phyloP scores from a whole-genome alignment of 371 early-diverging fungal species.

The Spraguea lophii region DNA sequence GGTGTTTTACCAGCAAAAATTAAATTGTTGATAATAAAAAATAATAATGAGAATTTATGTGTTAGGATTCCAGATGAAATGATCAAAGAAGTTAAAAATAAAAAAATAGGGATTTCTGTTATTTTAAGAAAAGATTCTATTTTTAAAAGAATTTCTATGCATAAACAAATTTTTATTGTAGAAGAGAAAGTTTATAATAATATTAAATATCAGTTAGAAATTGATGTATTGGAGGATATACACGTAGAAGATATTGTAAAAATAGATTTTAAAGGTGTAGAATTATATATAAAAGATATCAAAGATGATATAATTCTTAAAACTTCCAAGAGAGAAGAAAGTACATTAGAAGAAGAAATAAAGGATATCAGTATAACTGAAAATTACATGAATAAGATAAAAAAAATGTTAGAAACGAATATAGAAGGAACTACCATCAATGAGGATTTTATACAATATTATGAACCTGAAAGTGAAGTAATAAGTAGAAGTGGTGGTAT shows the following conservation, averaged over 20 bases:
- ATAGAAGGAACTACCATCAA: not conserved
- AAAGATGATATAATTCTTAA: not conserved
- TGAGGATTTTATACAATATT: constrained; percentile 38
- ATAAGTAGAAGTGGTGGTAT: constrained; percentile 85
- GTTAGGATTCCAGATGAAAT: not conserved
- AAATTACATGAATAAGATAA: not conserved
- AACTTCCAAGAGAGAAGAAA: not conserved
- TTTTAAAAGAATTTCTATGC: not conserved
- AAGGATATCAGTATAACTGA: not conserved
- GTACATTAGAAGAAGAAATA: not conserved
- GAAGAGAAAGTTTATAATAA: not conserved
- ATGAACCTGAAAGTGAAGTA: constrained; percentile 79
- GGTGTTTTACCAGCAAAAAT: constrained; percentile 72
- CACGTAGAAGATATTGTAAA: not conserved
- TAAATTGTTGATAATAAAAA: not conserved
- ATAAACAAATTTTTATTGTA: not conserved
- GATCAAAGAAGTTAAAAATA: not conserved
- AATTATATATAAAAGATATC: not conserved
- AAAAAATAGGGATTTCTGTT: not conserved
- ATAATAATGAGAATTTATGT: not conserved
- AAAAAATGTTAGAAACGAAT: constrained; percentile 4
- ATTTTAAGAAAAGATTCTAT: not conserved
- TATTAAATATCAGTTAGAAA: not conserved
- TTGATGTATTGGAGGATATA: not conserved
- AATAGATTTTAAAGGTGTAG: not conserved